phyloP scores from a whole-genome alignment of 2,329 filamentous ascomycete species.

The Epichloe coenophiala region DNA sequence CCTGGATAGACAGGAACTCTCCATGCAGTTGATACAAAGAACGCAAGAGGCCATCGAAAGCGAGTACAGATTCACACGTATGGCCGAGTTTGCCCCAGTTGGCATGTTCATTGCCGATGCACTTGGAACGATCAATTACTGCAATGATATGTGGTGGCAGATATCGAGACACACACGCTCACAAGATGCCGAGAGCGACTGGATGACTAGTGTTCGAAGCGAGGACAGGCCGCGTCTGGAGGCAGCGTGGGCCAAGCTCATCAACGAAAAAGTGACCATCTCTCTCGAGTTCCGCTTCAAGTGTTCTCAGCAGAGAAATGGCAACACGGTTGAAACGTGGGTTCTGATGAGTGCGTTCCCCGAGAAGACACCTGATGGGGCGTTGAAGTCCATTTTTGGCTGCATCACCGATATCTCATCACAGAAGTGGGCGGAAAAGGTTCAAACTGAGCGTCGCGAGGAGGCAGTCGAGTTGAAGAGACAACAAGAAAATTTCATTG shows the following conservation, averaged over 20 bases:
- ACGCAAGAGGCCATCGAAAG: slow-evolving; percentile 50
- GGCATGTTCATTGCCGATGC: slow-evolving; percentile 76
- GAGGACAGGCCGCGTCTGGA: slow-evolving; percentile 50
- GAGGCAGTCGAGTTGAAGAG: slow-evolving; percentile 71
- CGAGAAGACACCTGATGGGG: slow-evolving; percentile 49
- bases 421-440: slow-evolving; percentile 72
- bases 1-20: slow-evolving; percentile 63
- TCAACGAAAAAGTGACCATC: slow-evolving; percentile 47
- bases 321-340: slow-evolving; percentile 55
- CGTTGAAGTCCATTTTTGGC: slow-evolving; percentile 62
- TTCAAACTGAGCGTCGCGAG: slow-evolving; percentile 63
- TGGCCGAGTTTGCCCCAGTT: slow-evolving; percentile 74
- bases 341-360: slow-evolving; percentile 65
- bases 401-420: slow-evolving; percentile 76
- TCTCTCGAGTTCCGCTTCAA: slow-evolving; percentile 68
- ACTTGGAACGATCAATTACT: slow-evolving; percentile 58
- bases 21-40: slow-evolving; percentile 55
- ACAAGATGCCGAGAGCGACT: slow-evolving; percentile 44
- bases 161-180: slow-evolving; percentile 54
- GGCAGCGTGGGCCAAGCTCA: slow-evolving; percentile 47
- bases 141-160: slow-evolving; percentile 67
- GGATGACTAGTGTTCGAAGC: slow-evolving; percentile 59
- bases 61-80: slow-evolving; percentile 68
- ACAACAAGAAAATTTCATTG: slow-evolving; percentile 59
- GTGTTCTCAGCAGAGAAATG: slow-evolving; percentile 47